Evolutionary conservation across 1,139 yeast species (phyloP).

Genomic region (Blastobotrys illinoisensis): DNA sequence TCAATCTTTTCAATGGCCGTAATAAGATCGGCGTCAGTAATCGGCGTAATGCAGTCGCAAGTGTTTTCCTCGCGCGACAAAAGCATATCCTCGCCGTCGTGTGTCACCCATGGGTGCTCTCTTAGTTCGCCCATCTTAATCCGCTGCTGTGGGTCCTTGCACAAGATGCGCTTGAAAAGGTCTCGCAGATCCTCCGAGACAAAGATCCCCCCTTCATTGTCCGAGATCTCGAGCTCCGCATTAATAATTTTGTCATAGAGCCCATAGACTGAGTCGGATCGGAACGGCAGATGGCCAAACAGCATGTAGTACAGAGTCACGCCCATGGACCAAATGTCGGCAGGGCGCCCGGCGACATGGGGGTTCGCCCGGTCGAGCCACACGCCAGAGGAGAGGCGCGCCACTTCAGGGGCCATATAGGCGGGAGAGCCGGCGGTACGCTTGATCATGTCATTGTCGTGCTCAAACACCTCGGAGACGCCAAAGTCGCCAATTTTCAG

Average conservation of each 20-base stretch:
- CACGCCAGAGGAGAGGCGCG: constrained; percentile 37
- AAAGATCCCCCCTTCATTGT: constrained; percentile 9
- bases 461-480: constrained; percentile 64
- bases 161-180: constrained; percentile 30
- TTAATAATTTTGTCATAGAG: constrained; percentile 36
- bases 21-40: constrained; percentile 37
- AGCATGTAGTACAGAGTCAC: constrained; percentile 46
- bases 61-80: constrained; percentile 36
- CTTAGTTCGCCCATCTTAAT: constrained; percentile 48
- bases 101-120: constrained; percentile 55
- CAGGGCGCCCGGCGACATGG: constrained; percentile 59
- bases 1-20: constrained; percentile 35
- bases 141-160: constrained; percentile 53
- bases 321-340: constrained; percentile 79
- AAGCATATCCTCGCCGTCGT: constrained; percentile 34
- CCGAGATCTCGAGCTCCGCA: constrained; percentile 17
- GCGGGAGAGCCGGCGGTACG: constrained; percentile 86
- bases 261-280: constrained; percentile 42
- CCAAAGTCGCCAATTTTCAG: constrained; percentile 96
- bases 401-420: constrained; percentile 77
- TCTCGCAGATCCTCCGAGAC: constrained; percentile 24
- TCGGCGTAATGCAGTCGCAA: constrained; percentile 29
- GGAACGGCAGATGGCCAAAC: constrained; percentile 38
- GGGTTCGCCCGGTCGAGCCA: constrained; percentile 28
- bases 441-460: constrained; percentile 42